Evolutionary conservation across 202 grass and related monocot genomes (phyloP), one percentile per base, ranked within the genome.

Genomic region (Panicum virgatum): DNA sequence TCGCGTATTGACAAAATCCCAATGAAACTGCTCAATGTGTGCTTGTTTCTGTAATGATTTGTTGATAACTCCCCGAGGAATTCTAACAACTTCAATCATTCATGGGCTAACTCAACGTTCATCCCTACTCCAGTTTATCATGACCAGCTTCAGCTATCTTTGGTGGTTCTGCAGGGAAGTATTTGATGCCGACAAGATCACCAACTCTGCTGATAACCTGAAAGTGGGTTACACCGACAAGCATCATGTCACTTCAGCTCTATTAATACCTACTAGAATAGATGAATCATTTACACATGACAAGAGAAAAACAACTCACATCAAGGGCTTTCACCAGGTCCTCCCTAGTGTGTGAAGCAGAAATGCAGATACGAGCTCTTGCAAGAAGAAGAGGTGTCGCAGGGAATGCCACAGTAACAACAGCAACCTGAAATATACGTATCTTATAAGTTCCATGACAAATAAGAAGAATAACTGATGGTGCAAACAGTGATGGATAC

Each of bases 151-250:
- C 76, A 6, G 75, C 43, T 13, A 88, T 80, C 78, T 93, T 93
- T 50, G 88, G 90, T 45, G 91, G 89, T 53, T 97, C 94, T n/a
- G 37, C 76, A 0, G 94, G 91, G 56, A 97, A 97, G 62, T 97
- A 97, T 57, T 97, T 97, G 85, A 97, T 91, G 42, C 91, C 91
- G 2, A 92, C 81, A 65, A 92, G 91, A 82, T 94, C 85, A 15
- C 94, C 91, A 79, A 97, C 94, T 83, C 90, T 88, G 69, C 85
- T 94, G 73, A 97, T 88, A 79, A 97, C 91, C 91, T 97, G 77
- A 74, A 88, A 56, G 23, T 36, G 10, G 18, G 58, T 74, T 76
- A 40, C 72, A 50, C 57, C 66, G 29, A 64, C 8, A 13, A 59
- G 20, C 59, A 63, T 29, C 63, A 69, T 29, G 36, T 76, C 26